Evolutionary conservation across 2,329 filamentous ascomycete species (phyloP), one percentile per base, ranked within the genome.

Genomic region (Ophiocordyceps camponoti-floridani): DNA sequence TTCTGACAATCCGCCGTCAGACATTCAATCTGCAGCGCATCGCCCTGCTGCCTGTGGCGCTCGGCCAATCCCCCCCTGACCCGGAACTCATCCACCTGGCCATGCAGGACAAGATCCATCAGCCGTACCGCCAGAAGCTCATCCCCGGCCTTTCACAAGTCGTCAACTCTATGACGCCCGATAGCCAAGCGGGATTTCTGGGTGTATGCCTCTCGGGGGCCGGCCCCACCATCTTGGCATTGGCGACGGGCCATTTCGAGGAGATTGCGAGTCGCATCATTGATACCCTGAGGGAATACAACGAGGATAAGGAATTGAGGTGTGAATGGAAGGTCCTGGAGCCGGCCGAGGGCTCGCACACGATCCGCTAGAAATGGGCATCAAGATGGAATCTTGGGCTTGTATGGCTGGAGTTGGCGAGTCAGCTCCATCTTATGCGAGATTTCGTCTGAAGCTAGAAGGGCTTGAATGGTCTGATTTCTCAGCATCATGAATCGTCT

Each of bases 71-170:
- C 8, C 89, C 91, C 10, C 89, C 88, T 2, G 83, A 95, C 58
- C 82, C 91, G 19, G 82, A 93, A 54, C 82, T 94, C 62, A 98
- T 98, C 60, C 93, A 93, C 67, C 79, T 93, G 42, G 89, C 88
- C 42, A 98, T 98, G 91, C 91, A 96, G 66, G 91, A 98, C 68
- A 94, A 88, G 65, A 78, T 98, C 48, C 91, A 98, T 66, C 91
- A 98, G 64, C 91, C 87, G 40, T 96, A 98, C 68, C 82, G 91
- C 45, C 82, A 91, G 64, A 82, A 75, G 2, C 75, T 98, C 49
- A 94, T 98, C 53, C 91, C 91, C 1, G 91, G 89, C 1, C 72
- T 98, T 46, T 82, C 84, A 14, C 83, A 94, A 58, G 89, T 98
- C 45, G 77, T 98, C 44, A 77, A 86, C 60, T 89, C 82, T 48